These are phyloP conservation scores for Phytophthora podocarpi DNA, from an alignment of 352 stramenopile genomes.

Conservation along the genomic window DNA sequence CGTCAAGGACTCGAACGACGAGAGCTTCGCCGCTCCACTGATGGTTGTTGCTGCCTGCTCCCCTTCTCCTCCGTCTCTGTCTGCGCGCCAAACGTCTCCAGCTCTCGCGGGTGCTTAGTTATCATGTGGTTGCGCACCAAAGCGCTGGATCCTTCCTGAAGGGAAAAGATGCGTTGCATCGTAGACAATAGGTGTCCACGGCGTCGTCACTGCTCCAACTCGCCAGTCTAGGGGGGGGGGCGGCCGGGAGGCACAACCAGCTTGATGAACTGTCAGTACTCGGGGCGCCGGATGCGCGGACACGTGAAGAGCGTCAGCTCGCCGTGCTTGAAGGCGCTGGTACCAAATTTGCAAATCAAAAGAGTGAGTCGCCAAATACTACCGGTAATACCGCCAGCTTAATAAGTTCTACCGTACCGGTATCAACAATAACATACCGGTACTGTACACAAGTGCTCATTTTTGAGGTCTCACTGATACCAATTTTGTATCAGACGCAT, in stretches of 20 bases:
- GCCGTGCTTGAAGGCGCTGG: slow-evolving; percentile 52
- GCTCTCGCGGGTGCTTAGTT: not conserved
- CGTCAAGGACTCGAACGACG: not conserved
- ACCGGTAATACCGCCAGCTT: no score
- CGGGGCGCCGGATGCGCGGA: slow-evolving; percentile 53
- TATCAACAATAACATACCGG: no score
- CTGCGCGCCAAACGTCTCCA: not conserved
- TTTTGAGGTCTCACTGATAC: no score
- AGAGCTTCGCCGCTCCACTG: not conserved
- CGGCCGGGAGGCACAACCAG: slow-evolving; percentile 44
- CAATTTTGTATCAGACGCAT: slow-evolving; percentile 3
- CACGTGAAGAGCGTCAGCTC: slow-evolving; percentile 64
- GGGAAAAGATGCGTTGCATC: not conserved
- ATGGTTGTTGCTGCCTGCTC: not conserved
- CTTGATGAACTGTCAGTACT: slow-evolving; percentile 74
- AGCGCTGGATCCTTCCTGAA: not conserved
- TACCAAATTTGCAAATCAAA: slow-evolving; percentile 40
- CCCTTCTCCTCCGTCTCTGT: not conserved
- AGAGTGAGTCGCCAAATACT: no score
- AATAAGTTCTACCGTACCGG: no score
- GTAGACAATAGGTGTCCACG: slow-evolving; percentile 6
- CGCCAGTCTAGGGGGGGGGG: not conserved
- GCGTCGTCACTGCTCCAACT: slow-evolving; percentile 1
- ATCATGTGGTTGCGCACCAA: slow-evolving; percentile 15
- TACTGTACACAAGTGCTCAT: no score